Evolutionary conservation across 2,329 filamentous ascomycete genomes (phyloP), one percentile per base, ranked within the genome.

Genomic region (Monosporascus sp.): DNA sequence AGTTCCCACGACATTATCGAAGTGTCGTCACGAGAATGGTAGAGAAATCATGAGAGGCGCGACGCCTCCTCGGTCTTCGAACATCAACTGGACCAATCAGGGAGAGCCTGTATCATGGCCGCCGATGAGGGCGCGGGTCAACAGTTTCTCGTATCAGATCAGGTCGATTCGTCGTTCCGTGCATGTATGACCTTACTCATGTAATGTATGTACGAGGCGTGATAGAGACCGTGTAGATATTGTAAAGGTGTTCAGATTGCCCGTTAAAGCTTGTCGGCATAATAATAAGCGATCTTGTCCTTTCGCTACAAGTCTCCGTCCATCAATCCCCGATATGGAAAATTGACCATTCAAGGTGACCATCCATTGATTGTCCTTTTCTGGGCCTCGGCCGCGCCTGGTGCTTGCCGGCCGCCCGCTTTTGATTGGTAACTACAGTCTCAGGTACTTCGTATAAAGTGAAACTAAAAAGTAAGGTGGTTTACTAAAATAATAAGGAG

Each of bases 1-100:
- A 94, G 80, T 78, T 92, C 88, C 89, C 89, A 93, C 78, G 85
- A 88, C 85, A 86, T 87, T 46, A 77, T 72, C 71, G 65, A 71
- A 63, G 61, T 58, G 49, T 55, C 55, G 61, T 58, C 59, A 56
- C 54, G 56, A 60, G 56, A 57, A 57, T 60, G 57, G 60, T 60
- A 53, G 61, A 59, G 57, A 53, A 55, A 63, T 60, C 63, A 62
- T 64, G 20, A 46, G 65, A 60, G 55, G 59, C 57, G 64, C 65
- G 66, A 63, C 65, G 61, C 60, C 58, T 69, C 65, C 68, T 63
- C 64, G 67, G 56, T 59, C 56, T 59, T 60, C 38, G 61, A 55
- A 63, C 60, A 65, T 59, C 49, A 57, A 61, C 62, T 53, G 53
- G 58, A 53, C 58, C 55, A 51, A 59, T 58, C 49, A 55, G 58